Conservation (phyloP, 805 yeast genomes). For the Cyberlindnera petersonii region DNA sequence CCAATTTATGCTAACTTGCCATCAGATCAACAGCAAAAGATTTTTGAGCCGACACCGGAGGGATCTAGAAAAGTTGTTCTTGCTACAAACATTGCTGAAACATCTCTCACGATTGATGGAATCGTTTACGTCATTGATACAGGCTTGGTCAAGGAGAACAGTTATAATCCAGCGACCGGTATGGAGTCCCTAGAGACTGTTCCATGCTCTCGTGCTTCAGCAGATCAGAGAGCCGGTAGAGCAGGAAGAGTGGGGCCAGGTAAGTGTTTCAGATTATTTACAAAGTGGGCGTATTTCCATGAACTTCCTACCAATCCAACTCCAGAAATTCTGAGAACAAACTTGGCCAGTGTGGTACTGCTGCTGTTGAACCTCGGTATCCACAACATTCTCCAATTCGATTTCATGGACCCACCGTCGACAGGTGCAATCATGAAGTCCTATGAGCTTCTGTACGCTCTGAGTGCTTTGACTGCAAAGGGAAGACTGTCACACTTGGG, state of each 20-base stretch:
- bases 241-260: conserved; percentile 99
- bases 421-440: conserved; percentile 68
- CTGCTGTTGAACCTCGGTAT: conserved; percentile 80
- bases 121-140: conserved; percentile 91
- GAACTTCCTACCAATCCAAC: conserved; percentile 78
- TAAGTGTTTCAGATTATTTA: conserved; percentile 83
- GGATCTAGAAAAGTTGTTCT: conserved; percentile 79
- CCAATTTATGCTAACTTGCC: conserved; percentile 94
- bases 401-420: conserved; percentile 89
- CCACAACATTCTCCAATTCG: conserved; percentile 74
- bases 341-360: conserved; percentile 71
- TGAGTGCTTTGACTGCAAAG: conserved; percentile 79
- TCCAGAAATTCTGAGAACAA: conserved; percentile 89
- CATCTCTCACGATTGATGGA: conserved; percentile 95
- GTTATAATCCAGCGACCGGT: conserved; percentile 81
- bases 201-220: conserved; percentile 92
- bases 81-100: conserved; percentile 97
- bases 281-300: conserved; percentile 73
- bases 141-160: conserved; percentile 90
- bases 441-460: conserved; percentile 73
- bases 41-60: conserved; percentile 84
- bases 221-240: conserved; percentile 95
- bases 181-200: conserved; percentile 83
- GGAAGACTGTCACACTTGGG: conserved; percentile 81
- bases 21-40: conserved; percentile 70